A percentile compares a stretch with the other conserved stretches of the same genome.
Conservation (phyloP, 371 early-diverging fungal species). For the Mycotypha africana region DNA sequence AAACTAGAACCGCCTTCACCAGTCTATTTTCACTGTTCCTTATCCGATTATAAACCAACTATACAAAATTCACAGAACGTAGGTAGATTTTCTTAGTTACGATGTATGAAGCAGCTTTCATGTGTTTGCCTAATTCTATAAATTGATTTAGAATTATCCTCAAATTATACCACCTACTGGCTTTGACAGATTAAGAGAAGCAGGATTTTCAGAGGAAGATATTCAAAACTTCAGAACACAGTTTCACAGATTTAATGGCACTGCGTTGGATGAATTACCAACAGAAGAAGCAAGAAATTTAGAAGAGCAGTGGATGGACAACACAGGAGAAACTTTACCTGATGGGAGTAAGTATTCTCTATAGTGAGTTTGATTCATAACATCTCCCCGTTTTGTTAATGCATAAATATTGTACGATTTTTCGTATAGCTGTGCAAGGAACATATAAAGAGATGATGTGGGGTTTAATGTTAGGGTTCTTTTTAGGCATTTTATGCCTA, state of each 20-base stretch:
- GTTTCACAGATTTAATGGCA: constrained; percentile 52
- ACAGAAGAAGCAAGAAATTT: constrained; percentile 36
- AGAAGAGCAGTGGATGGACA: constrained; percentile 75
- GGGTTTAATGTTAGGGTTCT: constrained; percentile 65
- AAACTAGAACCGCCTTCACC: constrained; percentile 26
- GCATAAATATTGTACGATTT: background rate
- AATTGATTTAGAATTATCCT: constrained; percentile 17
- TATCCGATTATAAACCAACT: constrained; percentile 37
- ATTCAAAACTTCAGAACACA: constrained; percentile 57
- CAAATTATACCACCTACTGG: constrained; percentile 45
- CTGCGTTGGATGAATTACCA: constrained; percentile 16
- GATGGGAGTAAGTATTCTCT: constrained; percentile 45
- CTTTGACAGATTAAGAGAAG: constrained; percentile 65
- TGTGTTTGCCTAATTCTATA: background rate
- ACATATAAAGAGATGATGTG: constrained; percentile 60
- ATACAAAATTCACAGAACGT: constrained; percentile 15
- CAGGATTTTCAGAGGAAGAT: constrained; percentile 68
- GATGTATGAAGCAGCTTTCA: too few species aligned
- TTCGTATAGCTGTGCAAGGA: constrained; percentile 38
- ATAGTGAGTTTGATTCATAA: too few species aligned
- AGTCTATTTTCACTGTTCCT: constrained; percentile 39
- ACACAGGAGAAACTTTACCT: constrained; percentile 49
- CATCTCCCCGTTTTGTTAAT: too few species aligned
- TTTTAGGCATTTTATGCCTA: constrained; percentile 57
- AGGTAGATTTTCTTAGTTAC: too few species aligned